Percentiles rank a stretch among this genome's conserved stretches.
These are phyloP conservation scores for Pythium vanterpoolii DNA, from an alignment of 352 stramenopile genomes.

Conservation along the genomic window DNA sequence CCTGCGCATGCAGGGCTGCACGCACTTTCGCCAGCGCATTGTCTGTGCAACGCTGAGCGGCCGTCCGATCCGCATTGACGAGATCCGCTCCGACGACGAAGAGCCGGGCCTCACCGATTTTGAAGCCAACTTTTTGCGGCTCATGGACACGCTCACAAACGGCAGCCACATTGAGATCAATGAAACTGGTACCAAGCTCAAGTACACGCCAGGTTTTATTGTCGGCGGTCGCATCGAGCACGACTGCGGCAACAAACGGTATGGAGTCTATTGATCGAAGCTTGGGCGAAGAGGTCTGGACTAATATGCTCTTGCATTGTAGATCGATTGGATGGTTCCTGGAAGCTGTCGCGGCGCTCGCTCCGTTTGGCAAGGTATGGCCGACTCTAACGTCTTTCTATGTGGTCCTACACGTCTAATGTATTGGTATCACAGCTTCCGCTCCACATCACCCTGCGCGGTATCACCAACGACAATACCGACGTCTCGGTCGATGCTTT, in stretches of 20 bases:
- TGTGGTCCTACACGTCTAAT: background rate
- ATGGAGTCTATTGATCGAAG: background rate
- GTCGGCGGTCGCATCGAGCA: constrained; percentile 94
- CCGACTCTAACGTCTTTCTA: constrained; percentile 17
- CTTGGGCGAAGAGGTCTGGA: background rate
- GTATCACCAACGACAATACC: constrained; percentile 94
- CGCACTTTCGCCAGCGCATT: constrained; percentile 94
- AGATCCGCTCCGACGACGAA: constrained; percentile 94
- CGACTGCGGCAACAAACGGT: constrained; percentile 88
- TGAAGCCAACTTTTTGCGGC: constrained; percentile 95
- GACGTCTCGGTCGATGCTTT: constrained; percentile 94
- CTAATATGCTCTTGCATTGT: background rate
- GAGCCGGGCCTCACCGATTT: constrained; percentile 94
- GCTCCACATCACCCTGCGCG: constrained; percentile 91
- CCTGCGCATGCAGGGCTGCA: constrained; percentile 71
- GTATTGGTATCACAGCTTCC: constrained; percentile 90
- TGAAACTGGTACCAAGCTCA: constrained; percentile 96
- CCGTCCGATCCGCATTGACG: constrained; percentile 91
- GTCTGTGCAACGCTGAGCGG: constrained; percentile 91
- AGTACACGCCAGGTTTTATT: constrained; percentile 96
- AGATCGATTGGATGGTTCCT: constrained; percentile 98
- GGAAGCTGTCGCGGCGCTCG: constrained; percentile 95
- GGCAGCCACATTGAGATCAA: constrained; percentile 99
- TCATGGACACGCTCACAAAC: constrained; percentile 97
- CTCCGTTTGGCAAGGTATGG: constrained; percentile 94